Conservation (phyloP, 352 stramenopile species). For the Globisporangium emineosum region DNA sequence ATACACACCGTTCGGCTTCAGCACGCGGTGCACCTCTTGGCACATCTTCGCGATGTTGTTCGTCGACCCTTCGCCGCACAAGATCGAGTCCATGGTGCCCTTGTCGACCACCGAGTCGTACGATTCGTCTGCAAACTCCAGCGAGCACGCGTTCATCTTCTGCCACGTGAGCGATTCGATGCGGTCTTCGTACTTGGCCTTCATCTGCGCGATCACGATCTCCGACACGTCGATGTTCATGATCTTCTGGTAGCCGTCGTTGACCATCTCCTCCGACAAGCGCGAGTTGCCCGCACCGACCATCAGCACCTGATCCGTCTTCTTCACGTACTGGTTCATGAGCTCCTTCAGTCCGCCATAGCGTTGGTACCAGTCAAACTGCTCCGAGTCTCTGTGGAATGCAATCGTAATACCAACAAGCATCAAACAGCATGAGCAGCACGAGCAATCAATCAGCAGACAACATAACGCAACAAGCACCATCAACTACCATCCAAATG, state of each 20-base stretch:
- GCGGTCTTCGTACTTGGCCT: conserved; percentile 91
- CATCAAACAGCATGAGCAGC: background rate
- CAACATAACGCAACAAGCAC: background rate
- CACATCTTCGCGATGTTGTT: conserved; percentile 96
- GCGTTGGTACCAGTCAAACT: conserved; percentile 94
- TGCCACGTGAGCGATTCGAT: conserved; percentile 90
- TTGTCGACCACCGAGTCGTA: conserved; percentile 96
- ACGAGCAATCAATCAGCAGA: background rate
- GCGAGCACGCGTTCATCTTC: conserved; percentile 93
- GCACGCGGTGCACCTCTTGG: conserved; percentile 91
- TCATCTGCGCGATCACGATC: conserved; percentile 94
- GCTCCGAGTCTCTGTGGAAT: conserved; percentile 80
- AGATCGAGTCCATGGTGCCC: conserved; percentile 94
- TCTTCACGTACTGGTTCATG: conserved; percentile 91
- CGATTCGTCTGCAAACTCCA: conserved; percentile 94
- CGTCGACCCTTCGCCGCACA: conserved; percentile 94
- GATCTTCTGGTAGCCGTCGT: conserved; percentile 93
- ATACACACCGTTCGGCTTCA: conserved; percentile 94
- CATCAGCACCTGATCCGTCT: conserved; percentile 93
- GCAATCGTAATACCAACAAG: background rate
- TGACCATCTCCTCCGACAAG: conserved; percentile 95
- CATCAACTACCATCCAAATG: background rate
- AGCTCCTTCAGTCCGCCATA: conserved; percentile 91
- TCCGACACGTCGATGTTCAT: conserved; percentile 96
- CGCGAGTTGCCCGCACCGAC: conserved; percentile 92